phyloP scores from a whole-genome alignment of 1,284 basidiomycete genomes.

The Cryptococcus hybrid region DNA sequence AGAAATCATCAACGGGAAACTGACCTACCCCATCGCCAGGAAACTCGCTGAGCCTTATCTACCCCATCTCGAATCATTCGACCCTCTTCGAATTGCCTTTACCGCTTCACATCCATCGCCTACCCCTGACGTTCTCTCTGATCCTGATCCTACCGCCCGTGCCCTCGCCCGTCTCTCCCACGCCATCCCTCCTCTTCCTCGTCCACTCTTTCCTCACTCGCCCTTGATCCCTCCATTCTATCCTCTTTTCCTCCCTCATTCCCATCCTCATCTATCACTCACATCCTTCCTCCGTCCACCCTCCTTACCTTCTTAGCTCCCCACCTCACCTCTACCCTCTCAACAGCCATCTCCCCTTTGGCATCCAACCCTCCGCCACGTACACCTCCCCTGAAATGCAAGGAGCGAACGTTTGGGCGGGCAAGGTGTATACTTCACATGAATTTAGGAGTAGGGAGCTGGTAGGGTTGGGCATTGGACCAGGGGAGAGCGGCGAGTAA shows the following conservation, averaged over 20 bases:
- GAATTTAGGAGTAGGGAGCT: conserved; percentile 19
- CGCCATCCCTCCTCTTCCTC: not conserved
- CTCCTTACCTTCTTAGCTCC: conserved; percentile 18
- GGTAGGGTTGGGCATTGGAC: conserved; percentile 1
- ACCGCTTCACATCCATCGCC: not conserved
- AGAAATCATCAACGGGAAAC: conserved; percentile 5
- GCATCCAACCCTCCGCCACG: conserved; percentile 8
- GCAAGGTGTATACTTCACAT: conserved; percentile 27
- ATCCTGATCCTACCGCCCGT: not conserved
- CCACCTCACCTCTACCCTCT: conserved; percentile 9
- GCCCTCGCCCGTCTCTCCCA: not conserved
- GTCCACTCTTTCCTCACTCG: not conserved
- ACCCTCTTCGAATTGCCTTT: conserved; percentile 11
- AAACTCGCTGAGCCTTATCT: conserved; percentile 14
- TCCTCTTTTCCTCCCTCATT: not conserved
- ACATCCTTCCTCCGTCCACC: not conserved
- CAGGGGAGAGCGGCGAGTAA: conserved; percentile 15
- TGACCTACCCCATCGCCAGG: not conserved
- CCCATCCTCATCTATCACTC: not conserved
- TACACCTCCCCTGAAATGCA: conserved; percentile 11
- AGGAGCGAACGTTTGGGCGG: conserved; percentile 22
- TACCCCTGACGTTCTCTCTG: not conserved
- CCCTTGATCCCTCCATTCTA: too few relatives aligned
- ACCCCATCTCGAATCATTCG: not conserved
- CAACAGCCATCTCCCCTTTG: conserved; percentile 15